phyloP scores from a whole-genome alignment of 345 rosid genomes.

The Eucalyptus cloeziana region DNA sequence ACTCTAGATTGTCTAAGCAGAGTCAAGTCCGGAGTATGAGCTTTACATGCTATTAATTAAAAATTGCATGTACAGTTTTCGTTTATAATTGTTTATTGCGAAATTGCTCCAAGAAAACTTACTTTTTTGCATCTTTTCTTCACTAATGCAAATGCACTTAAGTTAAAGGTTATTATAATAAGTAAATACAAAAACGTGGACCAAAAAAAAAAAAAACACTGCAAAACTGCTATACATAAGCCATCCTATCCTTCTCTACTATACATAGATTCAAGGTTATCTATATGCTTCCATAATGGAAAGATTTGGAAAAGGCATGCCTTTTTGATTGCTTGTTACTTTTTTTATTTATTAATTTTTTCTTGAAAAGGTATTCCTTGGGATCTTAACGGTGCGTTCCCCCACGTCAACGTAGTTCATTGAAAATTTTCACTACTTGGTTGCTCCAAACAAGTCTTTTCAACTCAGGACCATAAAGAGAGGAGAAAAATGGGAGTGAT shows the following conservation, averaged over 20 bases:
- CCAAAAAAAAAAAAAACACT: too few species aligned
- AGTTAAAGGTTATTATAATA: too few species aligned
- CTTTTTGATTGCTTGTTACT: too few species aligned
- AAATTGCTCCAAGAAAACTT: neutral
- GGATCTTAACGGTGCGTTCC: neutral
- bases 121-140: neutral
- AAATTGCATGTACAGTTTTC: neutral
- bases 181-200: neutral
- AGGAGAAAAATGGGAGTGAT: neutral
- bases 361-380: neutral
- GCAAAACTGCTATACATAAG: too few species aligned
- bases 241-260: too few species aligned
- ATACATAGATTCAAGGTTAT: too few species aligned
- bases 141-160: neutral
- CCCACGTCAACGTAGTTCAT: neutral
- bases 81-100: neutral
- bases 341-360: too few species aligned
- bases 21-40: neutral
- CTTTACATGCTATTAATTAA: neutral
- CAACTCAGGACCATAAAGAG: neutral
- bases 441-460: neutral
- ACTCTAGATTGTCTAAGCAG: neutral
- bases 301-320: too few species aligned
- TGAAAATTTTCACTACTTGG: neutral
- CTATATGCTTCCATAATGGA: too few species aligned